Conservation (phyloP, 345 rosid species). For the Hirschfeldia incana region DNA sequence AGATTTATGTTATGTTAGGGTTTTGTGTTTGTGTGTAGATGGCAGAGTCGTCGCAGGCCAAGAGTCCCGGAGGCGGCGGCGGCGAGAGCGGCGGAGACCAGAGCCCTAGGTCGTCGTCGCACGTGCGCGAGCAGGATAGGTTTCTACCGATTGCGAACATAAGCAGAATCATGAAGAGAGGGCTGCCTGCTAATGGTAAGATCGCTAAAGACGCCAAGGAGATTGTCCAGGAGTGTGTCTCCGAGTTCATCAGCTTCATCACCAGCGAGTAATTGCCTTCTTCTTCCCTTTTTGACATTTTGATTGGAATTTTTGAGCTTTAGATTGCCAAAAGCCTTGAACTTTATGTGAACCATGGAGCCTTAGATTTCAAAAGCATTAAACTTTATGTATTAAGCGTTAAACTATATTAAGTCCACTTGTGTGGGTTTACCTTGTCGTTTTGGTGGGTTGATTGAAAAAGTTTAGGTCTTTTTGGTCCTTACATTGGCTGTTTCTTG, state of each 20-base stretch:
- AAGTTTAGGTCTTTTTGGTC: neutral
- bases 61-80: constrained; percentile 65
- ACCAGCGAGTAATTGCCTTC: constrained; percentile 74
- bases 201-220: constrained; percentile 98
- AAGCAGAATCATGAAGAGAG: constrained; percentile 93
- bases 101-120: constrained; percentile 66
- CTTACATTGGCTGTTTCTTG: neutral
- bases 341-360: too few species aligned
- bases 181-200: constrained; percentile 88
- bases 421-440: too few species aligned
- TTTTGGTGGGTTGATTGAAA: too few species aligned
- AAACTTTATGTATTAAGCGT: too few species aligned
- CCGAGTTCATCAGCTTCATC: constrained; percentile 94
- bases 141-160: constrained; percentile 92
- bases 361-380: too few species aligned
- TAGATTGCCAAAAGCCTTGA: too few species aligned
- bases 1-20: constrained; percentile 25
- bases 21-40: constrained; percentile 38
- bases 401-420: too few species aligned
- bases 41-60: constrained; percentile 42
- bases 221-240: constrained; percentile 93
- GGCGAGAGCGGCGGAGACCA: constrained; percentile 88
- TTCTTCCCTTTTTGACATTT: neutral
- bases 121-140: constrained; percentile 90
- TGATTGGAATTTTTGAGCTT: too few species aligned